Conservation (phyloP, 2,329 filamentous ascomycete genomes). For the Immersiporthe knoxdaviesiana region DNA sequence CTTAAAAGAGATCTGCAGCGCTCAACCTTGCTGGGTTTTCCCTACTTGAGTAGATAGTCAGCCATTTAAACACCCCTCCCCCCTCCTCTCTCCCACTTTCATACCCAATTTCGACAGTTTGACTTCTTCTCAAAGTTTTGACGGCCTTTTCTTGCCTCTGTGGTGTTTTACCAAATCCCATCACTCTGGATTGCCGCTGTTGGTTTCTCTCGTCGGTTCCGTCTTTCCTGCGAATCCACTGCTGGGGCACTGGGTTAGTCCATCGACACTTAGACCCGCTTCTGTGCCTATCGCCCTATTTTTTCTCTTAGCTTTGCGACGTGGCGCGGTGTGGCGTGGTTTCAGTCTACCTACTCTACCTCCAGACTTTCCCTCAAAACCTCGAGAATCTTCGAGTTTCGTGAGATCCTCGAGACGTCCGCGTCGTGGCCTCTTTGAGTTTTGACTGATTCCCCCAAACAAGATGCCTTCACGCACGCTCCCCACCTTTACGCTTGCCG, state of each 20-base stretch:
- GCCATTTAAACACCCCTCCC: no score
- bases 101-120: not conserved
- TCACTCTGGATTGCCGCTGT: not conserved
- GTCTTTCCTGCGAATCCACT: not conserved
- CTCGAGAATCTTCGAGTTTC: not conserved
- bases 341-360: slow-evolving; percentile 8
- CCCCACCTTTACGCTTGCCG: slow-evolving; percentile 78
- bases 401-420: slow-evolving; percentile 10
- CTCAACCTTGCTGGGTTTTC: slow-evolving; percentile 9
- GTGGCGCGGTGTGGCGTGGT: slow-evolving; percentile 20
- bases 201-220: not conserved
- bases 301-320: not conserved
- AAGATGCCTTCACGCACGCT: slow-evolving; percentile 79
- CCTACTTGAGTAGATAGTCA: slow-evolving; percentile 4
- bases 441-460: slow-evolving; percentile 13
- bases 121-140: not conserved
- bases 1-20: slow-evolving; percentile 7
- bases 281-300: slow-evolving; percentile 15
- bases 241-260: not conserved
- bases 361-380: slow-evolving; percentile 3
- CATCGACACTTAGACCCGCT: slow-evolving; percentile 6
- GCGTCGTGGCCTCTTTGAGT: not conserved
- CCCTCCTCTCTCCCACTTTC: not conserved
- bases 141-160: not conserved
- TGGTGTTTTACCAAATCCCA: not conserved